Evolutionary conservation across 2,329 filamentous ascomycete species (phyloP).

Genomic region (Sporothrix mexicana): DNA sequence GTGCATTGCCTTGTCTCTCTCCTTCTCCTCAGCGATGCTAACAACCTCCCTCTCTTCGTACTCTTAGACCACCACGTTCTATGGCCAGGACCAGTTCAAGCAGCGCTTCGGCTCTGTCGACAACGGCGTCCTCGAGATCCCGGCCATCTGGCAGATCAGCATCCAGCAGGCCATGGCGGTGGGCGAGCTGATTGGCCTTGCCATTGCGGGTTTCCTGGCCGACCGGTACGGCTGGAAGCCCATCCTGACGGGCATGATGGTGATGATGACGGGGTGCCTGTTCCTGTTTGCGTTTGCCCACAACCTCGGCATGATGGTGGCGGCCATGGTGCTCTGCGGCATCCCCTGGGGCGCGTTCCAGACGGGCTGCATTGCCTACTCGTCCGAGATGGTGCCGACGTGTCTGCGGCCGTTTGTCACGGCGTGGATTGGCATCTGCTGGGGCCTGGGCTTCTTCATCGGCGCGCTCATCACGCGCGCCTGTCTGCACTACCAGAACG

Average conservation of each 20-base stretch:
- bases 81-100: neutral
- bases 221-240: conserved; percentile 58
- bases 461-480: neutral
- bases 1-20: too few species aligned
- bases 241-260: conserved; percentile 55
- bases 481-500: too few species aligned
- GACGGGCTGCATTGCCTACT: conserved; percentile 45
- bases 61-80: too few species aligned
- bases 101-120: neutral
- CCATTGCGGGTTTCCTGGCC: conserved; percentile 58
- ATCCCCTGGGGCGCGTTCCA: conserved; percentile 35
- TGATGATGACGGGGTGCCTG: conserved; percentile 56
- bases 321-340: conserved; percentile 53
- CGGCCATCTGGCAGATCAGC: neutral
- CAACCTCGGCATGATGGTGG: conserved; percentile 53
- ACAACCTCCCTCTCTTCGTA: too few species aligned
- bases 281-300: conserved; percentile 61
- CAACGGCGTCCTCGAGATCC: conserved; percentile 2
- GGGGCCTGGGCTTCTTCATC: conserved; percentile 34
- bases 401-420: conserved; percentile 59
- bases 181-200: conserved; percentile 61
- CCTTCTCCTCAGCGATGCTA: too few species aligned
- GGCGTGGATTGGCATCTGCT: conserved; percentile 50
- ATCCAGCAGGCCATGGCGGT: conserved; percentile 39
- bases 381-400: conserved; percentile 56